These are phyloP conservation scores for Fusarium graminum DNA, from an alignment of 2,329 filamentous ascomycete species.

Conservation along the genomic window DNA sequence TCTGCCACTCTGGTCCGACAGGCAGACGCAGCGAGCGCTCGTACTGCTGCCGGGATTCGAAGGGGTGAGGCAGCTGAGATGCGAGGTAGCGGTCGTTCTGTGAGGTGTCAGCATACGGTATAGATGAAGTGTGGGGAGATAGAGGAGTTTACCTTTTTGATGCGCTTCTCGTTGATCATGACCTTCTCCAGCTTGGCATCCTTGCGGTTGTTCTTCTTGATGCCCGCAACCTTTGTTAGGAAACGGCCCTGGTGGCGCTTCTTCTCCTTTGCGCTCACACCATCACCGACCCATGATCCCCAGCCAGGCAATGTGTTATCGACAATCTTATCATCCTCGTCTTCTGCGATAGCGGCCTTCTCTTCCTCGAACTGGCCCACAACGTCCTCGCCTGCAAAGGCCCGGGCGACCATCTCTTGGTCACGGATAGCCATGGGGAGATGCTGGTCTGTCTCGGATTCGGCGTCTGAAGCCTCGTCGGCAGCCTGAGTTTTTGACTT, in stretches of 20 bases:
- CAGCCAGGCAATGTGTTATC: conserved; percentile 93
- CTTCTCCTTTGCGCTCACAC: conserved; percentile 78
- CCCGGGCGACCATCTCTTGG: conserved; percentile 79
- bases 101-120: conserved; percentile 9
- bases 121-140: background rate
- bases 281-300: conserved; percentile 91
- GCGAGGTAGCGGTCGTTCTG: conserved; percentile 91
- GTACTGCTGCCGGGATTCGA: conserved; percentile 89
- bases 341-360: conserved; percentile 77
- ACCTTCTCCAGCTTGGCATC: conserved; percentile 86
- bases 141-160: conserved; percentile 77
- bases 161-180: conserved; percentile 90
- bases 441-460: conserved; percentile 63
- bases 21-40: conserved; percentile 88
- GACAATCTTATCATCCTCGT: conserved; percentile 85
- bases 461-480: conserved; percentile 52
- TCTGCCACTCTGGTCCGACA: conserved; percentile 93
- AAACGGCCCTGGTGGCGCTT: conserved; percentile 73
- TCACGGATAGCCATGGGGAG: conserved; percentile 71
- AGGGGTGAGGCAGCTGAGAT: conserved; percentile 85
- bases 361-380: conserved; percentile 83
- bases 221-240: conserved; percentile 76
- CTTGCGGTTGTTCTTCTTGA: conserved; percentile 81
- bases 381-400: conserved; percentile 91
- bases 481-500: conserved; percentile 43